Conservation (phyloP, 805 yeast genomes). For the Geotrichum ghanense region DNA sequence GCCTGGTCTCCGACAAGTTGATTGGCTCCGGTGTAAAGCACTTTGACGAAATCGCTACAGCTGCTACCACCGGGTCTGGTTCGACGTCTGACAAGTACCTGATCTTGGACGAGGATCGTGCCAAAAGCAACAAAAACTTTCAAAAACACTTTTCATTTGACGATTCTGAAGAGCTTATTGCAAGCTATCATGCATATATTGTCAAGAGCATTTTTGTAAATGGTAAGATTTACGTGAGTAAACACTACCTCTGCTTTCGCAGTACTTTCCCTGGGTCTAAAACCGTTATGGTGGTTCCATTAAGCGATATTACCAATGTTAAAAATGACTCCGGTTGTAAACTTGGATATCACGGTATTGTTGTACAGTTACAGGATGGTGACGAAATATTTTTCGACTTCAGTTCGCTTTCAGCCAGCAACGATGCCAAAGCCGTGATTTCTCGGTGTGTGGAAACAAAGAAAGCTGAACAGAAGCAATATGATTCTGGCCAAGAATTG, state of each 20-base stretch:
- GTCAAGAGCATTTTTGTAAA: constrained; percentile 65
- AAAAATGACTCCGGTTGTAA: constrained; percentile 56
- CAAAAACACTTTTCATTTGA: constrained; percentile 54
- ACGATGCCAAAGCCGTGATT: constrained; percentile 45
- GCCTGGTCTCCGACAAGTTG: constrained; percentile 32
- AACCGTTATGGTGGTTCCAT: constrained; percentile 75
- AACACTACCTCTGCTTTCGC: constrained; percentile 62
- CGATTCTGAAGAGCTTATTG: constrained; percentile 38
- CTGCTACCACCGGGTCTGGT: no score
- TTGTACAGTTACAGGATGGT: constrained; percentile 56
- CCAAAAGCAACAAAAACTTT: constrained; percentile 43
- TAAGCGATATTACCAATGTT: constrained; percentile 58
- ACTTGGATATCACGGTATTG: constrained; percentile 59
- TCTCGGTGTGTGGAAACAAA: background rate
- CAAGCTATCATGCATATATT: constrained; percentile 61
- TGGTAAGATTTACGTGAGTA: constrained; percentile 72
- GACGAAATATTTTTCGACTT: constrained; percentile 75
- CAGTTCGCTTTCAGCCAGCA: constrained; percentile 34
- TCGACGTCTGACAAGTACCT: constrained; percentile 45
- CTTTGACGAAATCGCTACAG: constrained; percentile 18
- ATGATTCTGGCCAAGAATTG: background rate
- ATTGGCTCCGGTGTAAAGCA: constrained; percentile 57
- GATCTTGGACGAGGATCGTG: constrained; percentile 32
- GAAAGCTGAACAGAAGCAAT: constrained; percentile 6
- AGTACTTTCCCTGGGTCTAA: constrained; percentile 67